Base-by-base conservation (phyloP, 768 basidiomycete genomes). In the Suillus placidus region DNA sequence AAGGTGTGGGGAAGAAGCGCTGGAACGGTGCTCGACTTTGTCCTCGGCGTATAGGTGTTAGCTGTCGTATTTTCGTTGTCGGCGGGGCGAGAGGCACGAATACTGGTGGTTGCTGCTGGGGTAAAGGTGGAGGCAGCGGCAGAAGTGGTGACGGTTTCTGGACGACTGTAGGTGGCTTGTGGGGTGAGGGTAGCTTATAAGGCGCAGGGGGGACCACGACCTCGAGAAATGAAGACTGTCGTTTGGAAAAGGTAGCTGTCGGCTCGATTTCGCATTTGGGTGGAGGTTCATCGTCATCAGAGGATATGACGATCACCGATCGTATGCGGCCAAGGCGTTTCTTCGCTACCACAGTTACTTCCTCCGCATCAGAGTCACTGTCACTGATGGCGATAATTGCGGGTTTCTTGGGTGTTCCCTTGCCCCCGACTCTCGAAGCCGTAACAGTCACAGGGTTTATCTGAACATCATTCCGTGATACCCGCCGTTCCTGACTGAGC, bases 11-110 rank as follows among this genome's bases (percentile, higher is more conserved):
- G 80, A 86, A 47, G 79, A 80, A 81, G 8, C 78, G 74, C 40
- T 75, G 78, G 57, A 78, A 78, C 47, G 60, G 4, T 8, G 73
- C 66, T 40, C 81, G 80, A 18, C 77, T 72, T 20, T 78, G 78
- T 32, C 76, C 73, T 42, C 80, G 78, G 20, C 85, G 84, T 62
- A 92, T 89, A 10, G 91, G 91, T 4, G 91, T 93, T 37, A 92
- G 82, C 67, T 82, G 87, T 32, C 89, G 86, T n/a, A 81, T 72
- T 68, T 83, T 88, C 34, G 71, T 54, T 75, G n/a, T 23, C n/a
- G 66, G 66, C n/a, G 56, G 66, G 42, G 66, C 32, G 26, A 76
- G 77, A 51, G 65, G 68, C n/a, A 68, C 43, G 18, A 65, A 62
- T 20, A 64, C 67, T 4, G 55, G 60, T 35, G 69, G 35, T 42